Evolutionary conservation across 148 eudicot genomes (phyloP).

Genomic region (Selenicereus undatus): DNA sequence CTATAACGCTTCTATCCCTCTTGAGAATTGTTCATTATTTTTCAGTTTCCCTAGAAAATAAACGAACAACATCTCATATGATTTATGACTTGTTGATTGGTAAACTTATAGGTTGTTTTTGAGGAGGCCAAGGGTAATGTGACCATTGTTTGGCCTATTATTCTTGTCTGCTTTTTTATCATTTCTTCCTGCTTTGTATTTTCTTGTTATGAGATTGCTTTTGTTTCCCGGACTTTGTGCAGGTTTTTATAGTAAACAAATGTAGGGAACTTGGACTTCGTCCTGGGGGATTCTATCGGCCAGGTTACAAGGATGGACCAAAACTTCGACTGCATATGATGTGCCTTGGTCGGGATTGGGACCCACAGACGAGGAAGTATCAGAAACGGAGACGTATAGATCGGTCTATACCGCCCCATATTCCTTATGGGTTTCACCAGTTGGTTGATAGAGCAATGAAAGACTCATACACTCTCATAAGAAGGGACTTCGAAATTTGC

Average conservation of each 20-base stretch:
- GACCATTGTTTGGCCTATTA: not conserved
- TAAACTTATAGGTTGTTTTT: not conserved
- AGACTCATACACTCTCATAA: slow-evolving; percentile 38
- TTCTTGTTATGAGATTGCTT: not conserved
- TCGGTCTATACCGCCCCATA: slow-evolving; percentile 34
- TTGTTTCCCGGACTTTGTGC: not conserved
- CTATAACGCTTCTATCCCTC: not conserved
- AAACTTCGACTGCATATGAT: slow-evolving; percentile 61
- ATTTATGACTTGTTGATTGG: not conserved
- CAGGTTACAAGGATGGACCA: slow-evolving; percentile 50
- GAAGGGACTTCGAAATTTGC: slow-evolving; percentile 1
- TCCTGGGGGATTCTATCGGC: slow-evolving; percentile 64
- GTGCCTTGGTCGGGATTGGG: slow-evolving; percentile 74
- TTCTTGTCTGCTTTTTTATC: not conserved
- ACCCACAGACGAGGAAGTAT: slow-evolving; percentile 50
- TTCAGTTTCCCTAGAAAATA: not conserved
- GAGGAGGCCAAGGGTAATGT: not conserved
- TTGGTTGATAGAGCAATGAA: slow-evolving; percentile 44
- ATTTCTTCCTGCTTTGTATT: not conserved
- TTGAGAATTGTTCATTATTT: not conserved
- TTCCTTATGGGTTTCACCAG: slow-evolving; percentile 36
- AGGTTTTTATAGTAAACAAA: slow-evolving; percentile 44
- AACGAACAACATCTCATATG: not conserved
- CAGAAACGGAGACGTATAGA: slow-evolving; percentile 30
- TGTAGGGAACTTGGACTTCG: slow-evolving; percentile 55